Conservation (phyloP, 148 eudicot species). For the Rhododendron ovatum region DNA sequence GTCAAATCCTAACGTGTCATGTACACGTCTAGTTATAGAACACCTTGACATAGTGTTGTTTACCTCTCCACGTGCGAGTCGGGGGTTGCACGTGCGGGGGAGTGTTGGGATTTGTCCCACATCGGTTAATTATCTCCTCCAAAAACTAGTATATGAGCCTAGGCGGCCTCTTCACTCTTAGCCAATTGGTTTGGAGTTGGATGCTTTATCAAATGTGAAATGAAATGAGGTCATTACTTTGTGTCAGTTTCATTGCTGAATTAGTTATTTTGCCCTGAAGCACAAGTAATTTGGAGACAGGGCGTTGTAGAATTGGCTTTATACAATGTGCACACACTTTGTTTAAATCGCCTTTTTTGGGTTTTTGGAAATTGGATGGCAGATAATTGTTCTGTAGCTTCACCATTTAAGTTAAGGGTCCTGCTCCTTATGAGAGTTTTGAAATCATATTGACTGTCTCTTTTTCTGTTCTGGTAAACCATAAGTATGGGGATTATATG, state of each 20-base stretch:
- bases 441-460: background rate
- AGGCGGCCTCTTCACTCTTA: too few species aligned
- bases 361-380: background rate
- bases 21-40: background rate
- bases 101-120: too few species aligned
- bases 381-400: background rate
- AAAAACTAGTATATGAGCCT: too few species aligned
- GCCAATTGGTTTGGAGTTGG: too few species aligned
- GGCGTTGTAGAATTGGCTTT: background rate
- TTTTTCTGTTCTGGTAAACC: background rate
- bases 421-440: background rate
- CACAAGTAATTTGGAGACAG: background rate
- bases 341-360: background rate
- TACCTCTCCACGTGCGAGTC: too few species aligned
- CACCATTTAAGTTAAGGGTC: background rate
- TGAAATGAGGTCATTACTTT: background rate
- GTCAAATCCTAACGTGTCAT: background rate
- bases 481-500: background rate
- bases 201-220: background rate
- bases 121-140: too few species aligned
- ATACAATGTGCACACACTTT: background rate
- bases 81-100: too few species aligned
- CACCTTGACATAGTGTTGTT: background rate
- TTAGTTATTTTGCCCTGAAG: background rate
- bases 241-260: background rate